These are phyloP conservation scores for Cladosporium sp. DNA, from an alignment of 2,329 filamentous ascomycete species.

Conservation along the genomic window DNA sequence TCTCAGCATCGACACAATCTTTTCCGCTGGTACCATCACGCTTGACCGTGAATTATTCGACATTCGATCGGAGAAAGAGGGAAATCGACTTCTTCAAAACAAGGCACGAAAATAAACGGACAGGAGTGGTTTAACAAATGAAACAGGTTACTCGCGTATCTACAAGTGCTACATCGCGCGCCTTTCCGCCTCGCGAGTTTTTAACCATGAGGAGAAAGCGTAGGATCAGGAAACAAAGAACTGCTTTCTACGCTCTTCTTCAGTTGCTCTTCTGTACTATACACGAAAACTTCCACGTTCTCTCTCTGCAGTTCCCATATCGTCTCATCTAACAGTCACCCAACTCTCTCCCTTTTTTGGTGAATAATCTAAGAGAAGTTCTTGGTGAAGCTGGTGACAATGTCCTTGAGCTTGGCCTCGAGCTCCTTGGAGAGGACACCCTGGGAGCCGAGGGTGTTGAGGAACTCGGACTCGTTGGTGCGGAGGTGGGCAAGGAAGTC, in stretches of 20 bases:
- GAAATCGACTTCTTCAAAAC: too few relatives aligned
- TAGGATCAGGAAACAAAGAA: slow-evolving; percentile 15
- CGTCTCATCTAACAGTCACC: slow-evolving; percentile 14
- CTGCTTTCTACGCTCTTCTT: slow-evolving; percentile 18
- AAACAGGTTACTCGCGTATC: slow-evolving; percentile 27
- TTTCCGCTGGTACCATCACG: too few relatives aligned
- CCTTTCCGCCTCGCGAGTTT: slow-evolving; percentile 12
- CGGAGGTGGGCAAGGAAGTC: slow-evolving; percentile 92
- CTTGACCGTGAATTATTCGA: too few relatives aligned
- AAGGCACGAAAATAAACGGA: background rate
- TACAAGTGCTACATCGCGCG: slow-evolving; percentile 21
- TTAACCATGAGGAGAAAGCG: slow-evolving; percentile 15
- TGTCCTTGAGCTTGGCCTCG: slow-evolving; percentile 75
- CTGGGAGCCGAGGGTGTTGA: slow-evolving; percentile 90
- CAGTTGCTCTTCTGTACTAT: slow-evolving; percentile 30
- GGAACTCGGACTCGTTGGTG: slow-evolving; percentile 80
- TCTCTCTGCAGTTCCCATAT: slow-evolving; percentile 13
- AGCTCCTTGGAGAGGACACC: slow-evolving; percentile 93
- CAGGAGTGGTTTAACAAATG: slow-evolving; percentile 18
- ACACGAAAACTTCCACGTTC: slow-evolving; percentile 26
- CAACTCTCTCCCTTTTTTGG: slow-evolving; percentile 1
- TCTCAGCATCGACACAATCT: too few relatives aligned
- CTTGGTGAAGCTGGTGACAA: slow-evolving; percentile 82
- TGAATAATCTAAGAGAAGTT: slow-evolving; percentile 60
- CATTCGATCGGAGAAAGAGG: too few relatives aligned